A percentile compares a stretch with the other conserved stretches of the same genome.
phyloP scores from a whole-genome alignment of 352 stramenopile genomes.

The Pythium diclinum region DNA sequence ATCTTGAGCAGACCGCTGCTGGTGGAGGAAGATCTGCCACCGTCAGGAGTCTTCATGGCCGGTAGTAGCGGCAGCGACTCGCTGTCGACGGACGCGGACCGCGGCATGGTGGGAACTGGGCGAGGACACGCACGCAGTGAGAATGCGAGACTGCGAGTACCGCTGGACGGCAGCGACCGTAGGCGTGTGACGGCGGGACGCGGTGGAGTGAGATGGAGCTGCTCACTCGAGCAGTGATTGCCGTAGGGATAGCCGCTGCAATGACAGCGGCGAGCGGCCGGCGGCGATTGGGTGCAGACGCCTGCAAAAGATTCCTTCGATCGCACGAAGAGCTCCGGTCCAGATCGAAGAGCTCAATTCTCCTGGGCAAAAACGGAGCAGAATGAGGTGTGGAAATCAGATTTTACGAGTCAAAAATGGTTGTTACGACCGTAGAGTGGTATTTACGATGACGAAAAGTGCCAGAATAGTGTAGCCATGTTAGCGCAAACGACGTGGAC shows the following conservation, averaged over 20 bases:
- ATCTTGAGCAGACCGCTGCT: conserved; percentile 21
- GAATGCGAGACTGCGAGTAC: not conserved
- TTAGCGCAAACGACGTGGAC: not conserved
- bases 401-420: not conserved
- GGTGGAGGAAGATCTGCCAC: not conserved
- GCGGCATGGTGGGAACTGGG: conserved; percentile 1
- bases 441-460: not conserved
- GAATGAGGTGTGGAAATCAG: not conserved
- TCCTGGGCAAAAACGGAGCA: not conserved
- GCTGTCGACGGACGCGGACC: conserved; percentile 8
- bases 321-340: not conserved
- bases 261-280: not conserved
- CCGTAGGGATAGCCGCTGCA: not conserved
- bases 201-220: not conserved
- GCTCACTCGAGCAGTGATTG: not conserved
- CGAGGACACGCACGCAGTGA: not conserved
- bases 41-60: not conserved
- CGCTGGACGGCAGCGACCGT: not conserved
- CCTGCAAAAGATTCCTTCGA: conserved; percentile 1
- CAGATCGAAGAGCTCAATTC: not conserved
- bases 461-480: not conserved
- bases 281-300: not conserved
- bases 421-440: not conserved
- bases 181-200: not conserved
- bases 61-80: conserved; percentile 24